Base-by-base conservation (phyloP, 2,329 filamentous ascomycete genomes). In the Sarocladium brachiariae region DNA sequence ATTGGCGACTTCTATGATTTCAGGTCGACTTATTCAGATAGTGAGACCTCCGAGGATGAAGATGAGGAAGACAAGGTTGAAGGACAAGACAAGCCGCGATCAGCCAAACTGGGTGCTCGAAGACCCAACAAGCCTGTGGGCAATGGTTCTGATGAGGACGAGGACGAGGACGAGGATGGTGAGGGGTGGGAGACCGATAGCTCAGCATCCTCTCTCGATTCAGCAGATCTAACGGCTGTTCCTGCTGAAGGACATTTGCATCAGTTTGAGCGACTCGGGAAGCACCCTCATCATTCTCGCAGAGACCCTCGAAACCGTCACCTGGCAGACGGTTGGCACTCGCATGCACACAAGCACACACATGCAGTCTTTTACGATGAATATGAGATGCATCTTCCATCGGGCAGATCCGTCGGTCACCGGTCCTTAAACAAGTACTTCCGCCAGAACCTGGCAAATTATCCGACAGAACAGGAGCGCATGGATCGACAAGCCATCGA, bases 1-100 rank as follows among this genome's bases (percentile, higher is more conserved):
- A 89, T 99, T 61, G 93, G 93, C 51, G 89, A 97, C 57, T 96
- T 89, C 67, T 99, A 99, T 68, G 93, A 99, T 64, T 99, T 99
- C 77, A 81, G 88, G 57, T 88, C 87, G 69, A 96, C 93, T 1
- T 99, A 99, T 66, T 93, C 90, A 0, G 93, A 97, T 60, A 81
- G 77, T 10, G 87, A 80, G 14, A 25, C 6, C 13, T 49, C 46
- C 7, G 46, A 49, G 13, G 78, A 82, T 1, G 81, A 54, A 21
- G 48, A 50, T 18, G 50, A 51, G 10, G 73, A 72, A 7, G 77
- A 77, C 47, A 74, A 70, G 21, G 71, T 71, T 24, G 70, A 72
- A 34, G 70, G 69, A 8, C 74, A 78, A 13, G 4, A n/a, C 10
- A 37, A n/a, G 11, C 21, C 46, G 14, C 16, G 31, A 19, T 87